phyloP scores from a whole-genome alignment of 306 rosid genomes.

The Trichosanthes truncata region DNA sequence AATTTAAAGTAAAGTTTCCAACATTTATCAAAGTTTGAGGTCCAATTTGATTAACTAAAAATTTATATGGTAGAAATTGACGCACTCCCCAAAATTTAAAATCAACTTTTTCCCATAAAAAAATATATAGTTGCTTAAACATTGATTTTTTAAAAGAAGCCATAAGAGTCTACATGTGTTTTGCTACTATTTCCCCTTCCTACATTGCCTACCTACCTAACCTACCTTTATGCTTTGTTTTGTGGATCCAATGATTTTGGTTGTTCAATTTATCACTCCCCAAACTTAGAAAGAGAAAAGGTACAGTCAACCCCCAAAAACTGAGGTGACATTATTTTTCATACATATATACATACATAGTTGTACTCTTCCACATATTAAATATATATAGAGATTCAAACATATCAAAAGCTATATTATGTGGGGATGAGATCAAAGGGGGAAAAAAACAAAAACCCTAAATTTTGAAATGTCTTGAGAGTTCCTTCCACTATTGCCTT shows the following conservation, averaged over 20 bases:
- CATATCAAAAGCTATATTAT: neutral
- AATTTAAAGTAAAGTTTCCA: no score
- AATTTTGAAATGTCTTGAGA: neutral
- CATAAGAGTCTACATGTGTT: neutral
- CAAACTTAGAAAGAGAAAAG: neutral
- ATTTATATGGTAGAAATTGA: no score
- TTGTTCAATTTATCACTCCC: neutral
- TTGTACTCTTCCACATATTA: neutral
- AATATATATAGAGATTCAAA: neutral
- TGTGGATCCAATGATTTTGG: slow-evolving; percentile 57
- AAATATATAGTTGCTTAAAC: no score
- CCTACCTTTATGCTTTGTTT: slow-evolving; percentile 30
- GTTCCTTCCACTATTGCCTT: neutral
- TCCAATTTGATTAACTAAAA: no score
- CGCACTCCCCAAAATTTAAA: no score
- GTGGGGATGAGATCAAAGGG: neutral
- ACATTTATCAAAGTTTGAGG: no score
- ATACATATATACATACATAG: neutral
- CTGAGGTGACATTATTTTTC: neutral
- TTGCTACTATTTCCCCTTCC: slow-evolving; percentile 27
- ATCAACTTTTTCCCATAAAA: no score
- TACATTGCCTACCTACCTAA: neutral
- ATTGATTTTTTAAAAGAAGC: neutral
- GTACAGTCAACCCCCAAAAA: neutral
- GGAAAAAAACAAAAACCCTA: neutral